These are phyloP conservation scores for Polytolypa hystricis DNA, from an alignment of 2,329 filamentous ascomycete species.

Conservation along the genomic window DNA sequence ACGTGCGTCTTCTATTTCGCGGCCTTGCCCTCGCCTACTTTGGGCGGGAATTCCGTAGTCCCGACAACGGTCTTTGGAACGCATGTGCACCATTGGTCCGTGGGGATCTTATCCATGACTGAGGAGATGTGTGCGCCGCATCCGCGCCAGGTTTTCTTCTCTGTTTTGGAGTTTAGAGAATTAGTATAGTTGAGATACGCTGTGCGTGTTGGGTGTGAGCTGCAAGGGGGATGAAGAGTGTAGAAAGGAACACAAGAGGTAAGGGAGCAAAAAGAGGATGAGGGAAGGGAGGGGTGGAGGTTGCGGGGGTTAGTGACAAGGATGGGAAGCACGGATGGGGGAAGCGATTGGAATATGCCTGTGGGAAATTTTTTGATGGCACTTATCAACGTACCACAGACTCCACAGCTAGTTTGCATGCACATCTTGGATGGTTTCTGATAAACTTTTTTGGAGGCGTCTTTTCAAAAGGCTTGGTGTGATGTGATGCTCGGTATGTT, in stretches of 20 bases:
- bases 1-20: background rate
- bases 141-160: constrained; percentile 44
- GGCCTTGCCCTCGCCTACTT: constrained; percentile 25
- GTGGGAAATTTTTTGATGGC: too few relatives aligned
- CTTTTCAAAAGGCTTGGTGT: background rate
- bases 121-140: constrained; percentile 41
- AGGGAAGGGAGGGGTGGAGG: background rate
- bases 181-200: background rate
- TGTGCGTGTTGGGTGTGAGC: background rate
- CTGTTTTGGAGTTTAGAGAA: constrained; percentile 18
- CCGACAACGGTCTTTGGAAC: constrained; percentile 41
- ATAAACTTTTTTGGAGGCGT: too few relatives aligned
- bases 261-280: background rate
- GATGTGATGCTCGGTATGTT: too few relatives aligned
- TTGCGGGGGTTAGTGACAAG: background rate
- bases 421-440: constrained; percentile 11
- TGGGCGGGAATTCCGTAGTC: constrained; percentile 45
- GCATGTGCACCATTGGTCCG: constrained; percentile 45
- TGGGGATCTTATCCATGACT: constrained; percentile 43
- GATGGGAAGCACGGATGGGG: background rate
- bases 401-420: constrained; percentile 7
- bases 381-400: constrained; percentile 10
- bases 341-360: too few relatives aligned
- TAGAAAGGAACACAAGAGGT: background rate
- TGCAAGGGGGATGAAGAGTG: background rate